Conservation (phyloP, 441 rosid genomes). For the Gossypium gossypioides region DNA sequence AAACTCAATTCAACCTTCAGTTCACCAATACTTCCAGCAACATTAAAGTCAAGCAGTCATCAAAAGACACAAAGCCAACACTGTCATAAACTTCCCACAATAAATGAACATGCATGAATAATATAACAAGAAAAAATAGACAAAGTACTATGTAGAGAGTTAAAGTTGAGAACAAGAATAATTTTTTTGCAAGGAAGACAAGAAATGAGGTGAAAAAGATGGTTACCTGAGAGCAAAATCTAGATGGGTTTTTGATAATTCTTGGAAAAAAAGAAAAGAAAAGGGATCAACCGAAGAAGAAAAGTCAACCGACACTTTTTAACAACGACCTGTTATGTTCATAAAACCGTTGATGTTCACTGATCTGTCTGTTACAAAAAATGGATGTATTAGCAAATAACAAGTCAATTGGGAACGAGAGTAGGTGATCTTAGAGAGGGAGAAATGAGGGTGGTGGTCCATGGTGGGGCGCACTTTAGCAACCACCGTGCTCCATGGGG, state of each 20-base stretch:
- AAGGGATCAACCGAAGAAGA: not conserved
- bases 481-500: not conserved
- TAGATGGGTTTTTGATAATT: constrained; percentile 3
- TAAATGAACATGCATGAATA: not conserved
- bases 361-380: constrained; percentile 13
- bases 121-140: not conserved
- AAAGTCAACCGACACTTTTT: not conserved
- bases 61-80: not conserved
- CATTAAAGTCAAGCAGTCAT: not conserved
- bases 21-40: not conserved
- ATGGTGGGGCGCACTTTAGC: constrained; percentile 10
- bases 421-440: not conserved
- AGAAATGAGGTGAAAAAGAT: constrained; percentile 10
- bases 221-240: constrained; percentile 18
- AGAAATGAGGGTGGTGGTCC: not conserved
- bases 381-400: not conserved
- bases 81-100: not conserved
- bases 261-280: not conserved
- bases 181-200: not conserved
- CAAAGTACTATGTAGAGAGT: not conserved
- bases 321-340: constrained; percentile 19
- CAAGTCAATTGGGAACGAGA: constrained; percentile 14
- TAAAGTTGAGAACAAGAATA: not conserved
- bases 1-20: not conserved
- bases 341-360: constrained; percentile 27